A percentile compares a stretch with the other conserved stretches of the same genome.
phyloP scores from a whole-genome alignment of 2,329 filamentous ascomycete species.

The Phialocephala subalpina region DNA sequence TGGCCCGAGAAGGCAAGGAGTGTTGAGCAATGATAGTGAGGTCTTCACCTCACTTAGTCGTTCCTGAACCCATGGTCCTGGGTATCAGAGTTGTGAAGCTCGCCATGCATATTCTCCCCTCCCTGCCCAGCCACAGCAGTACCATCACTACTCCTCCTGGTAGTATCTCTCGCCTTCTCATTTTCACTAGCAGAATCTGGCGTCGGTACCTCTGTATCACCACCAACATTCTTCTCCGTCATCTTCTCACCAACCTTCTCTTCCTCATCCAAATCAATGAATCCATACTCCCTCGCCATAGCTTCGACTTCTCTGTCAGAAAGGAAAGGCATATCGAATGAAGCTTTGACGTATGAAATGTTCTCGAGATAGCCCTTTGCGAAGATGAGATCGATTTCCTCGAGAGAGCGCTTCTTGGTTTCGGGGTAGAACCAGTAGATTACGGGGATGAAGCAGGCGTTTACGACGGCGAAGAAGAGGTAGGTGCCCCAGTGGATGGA shows the following conservation, averaged over 20 bases:
- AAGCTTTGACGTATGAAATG: slow-evolving; percentile 65
- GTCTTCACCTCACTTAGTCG: slow-evolving; percentile 22
- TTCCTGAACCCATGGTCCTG: slow-evolving; percentile 25
- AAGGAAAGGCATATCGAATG: slow-evolving; percentile 62
- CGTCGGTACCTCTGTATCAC: neutral
- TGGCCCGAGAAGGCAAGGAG: no score
- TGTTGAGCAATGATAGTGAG: no score
- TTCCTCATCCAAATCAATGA: slow-evolving; percentile 40
- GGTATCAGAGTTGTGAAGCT: slow-evolving; percentile 16
- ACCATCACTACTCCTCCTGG: slow-evolving; percentile 9
- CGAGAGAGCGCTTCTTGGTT: slow-evolving; percentile 62
- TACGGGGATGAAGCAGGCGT: slow-evolving; percentile 48
- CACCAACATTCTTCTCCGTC: slow-evolving; percentile 11
- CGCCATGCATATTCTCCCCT: slow-evolving; percentile 22
- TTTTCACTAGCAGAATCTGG: slow-evolving; percentile 3
- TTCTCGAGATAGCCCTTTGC: slow-evolving; percentile 65
- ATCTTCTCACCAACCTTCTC: slow-evolving; percentile 34
- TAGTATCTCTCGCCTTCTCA: slow-evolving; percentile 14
- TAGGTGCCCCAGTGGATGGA: slow-evolving; percentile 47
- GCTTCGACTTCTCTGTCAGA: slow-evolving; percentile 59
- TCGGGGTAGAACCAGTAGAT: slow-evolving; percentile 55
- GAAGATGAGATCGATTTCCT: slow-evolving; percentile 77
- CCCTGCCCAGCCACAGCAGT: slow-evolving; percentile 4
- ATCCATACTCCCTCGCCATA: slow-evolving; percentile 41
- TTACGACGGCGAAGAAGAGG: slow-evolving; percentile 48